Base-by-base conservation (phyloP, 1,139 yeast species). In the Blastobotrys petasosporus region DNA sequence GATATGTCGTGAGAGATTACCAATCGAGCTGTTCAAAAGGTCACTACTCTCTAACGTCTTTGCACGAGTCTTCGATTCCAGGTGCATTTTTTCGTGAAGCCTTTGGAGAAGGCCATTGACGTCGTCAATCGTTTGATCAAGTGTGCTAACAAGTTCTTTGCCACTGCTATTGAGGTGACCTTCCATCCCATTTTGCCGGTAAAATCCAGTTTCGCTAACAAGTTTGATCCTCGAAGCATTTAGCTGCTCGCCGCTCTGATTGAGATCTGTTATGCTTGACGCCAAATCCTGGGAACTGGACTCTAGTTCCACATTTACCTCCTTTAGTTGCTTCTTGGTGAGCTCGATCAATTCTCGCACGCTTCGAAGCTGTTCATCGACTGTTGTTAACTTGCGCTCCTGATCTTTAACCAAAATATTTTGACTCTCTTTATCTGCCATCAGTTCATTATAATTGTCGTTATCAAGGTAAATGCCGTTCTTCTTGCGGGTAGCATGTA, bases 401-500 rank as follows among this genome's bases (percentile, higher is more conserved):
- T 73, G 77, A 39, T 76, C 80, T 16, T 68, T 74, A 6, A 71
- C 64, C 45, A 67, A 62, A 8, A 72, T 66, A 37, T 67, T 62
- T 42, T 74, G 67, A 57, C 74, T 74, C 58, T 73, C 77, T 50
- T 66, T 68, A 46, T 75, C 76, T 7, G 73, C 75, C 9, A 71
- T 63, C 36, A 80, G 58, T 37, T 67, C 67, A 32, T 69, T 68
- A 61, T 76, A 76, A 47, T 76, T 75, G 9, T 70, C 74, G 39
- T 73, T 74, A 32, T 82, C 75, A 54, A 82, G 64, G 59, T 74
- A 82, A n/a, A 82, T 74, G 2, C 90, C 90, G 56, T 79, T 80
- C 53, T 76, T 79, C 46, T 66, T 68, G 50, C 82, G 66, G 0
- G 82, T 69, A 0, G 84, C 79, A 42, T 68, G 64, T 45, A 82